phyloP scores from a whole-genome alignment of 352 stramenopile genomes.

The Globisporangium heterothallicum region DNA sequence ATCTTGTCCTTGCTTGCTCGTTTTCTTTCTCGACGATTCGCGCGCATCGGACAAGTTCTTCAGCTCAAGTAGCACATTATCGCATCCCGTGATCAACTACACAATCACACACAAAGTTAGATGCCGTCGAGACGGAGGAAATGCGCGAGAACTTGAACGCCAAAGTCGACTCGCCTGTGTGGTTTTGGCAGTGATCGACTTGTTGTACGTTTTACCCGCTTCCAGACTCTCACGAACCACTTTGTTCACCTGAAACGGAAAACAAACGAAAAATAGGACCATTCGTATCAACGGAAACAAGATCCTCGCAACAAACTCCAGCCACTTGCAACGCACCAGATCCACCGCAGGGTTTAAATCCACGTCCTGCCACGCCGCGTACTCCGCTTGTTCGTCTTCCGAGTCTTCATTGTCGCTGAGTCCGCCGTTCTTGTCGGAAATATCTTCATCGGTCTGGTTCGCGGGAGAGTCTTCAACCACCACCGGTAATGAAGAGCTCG shows the following conservation, averaged over 20 bases:
- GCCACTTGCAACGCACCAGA: slow-evolving; percentile 30
- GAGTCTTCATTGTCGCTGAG: slow-evolving; percentile 78
- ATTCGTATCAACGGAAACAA: background rate
- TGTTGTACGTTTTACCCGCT: slow-evolving; percentile 82
- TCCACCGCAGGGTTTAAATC: slow-evolving; percentile 81
- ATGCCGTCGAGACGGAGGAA: too few species aligned
- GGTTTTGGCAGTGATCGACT: slow-evolving; percentile 78
- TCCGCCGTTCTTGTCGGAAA: slow-evolving; percentile 24
- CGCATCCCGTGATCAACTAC: slow-evolving; percentile 66
- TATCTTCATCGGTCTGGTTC: slow-evolving; percentile 27
- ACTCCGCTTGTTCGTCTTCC: slow-evolving; percentile 77
- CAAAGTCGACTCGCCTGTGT: slow-evolving; percentile 29
- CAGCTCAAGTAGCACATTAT: slow-evolving; percentile 67
- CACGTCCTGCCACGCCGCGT: slow-evolving; percentile 73
- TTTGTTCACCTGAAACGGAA: slow-evolving; percentile 33
- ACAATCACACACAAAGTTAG: background rate
- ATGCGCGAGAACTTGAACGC: too few species aligned
- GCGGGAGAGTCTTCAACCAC: slow-evolving; percentile 13
- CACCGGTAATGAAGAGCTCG: background rate
- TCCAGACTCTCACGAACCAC: slow-evolving; percentile 68
- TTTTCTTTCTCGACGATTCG: slow-evolving; percentile 40
- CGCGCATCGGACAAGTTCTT: slow-evolving; percentile 63
- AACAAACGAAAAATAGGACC: too few species aligned
- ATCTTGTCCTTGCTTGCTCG: slow-evolving; percentile 17
- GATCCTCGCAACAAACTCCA: background rate